Conservation (phyloP, 2,329 filamentous ascomycete species). For the Pezicula radicicola region DNA sequence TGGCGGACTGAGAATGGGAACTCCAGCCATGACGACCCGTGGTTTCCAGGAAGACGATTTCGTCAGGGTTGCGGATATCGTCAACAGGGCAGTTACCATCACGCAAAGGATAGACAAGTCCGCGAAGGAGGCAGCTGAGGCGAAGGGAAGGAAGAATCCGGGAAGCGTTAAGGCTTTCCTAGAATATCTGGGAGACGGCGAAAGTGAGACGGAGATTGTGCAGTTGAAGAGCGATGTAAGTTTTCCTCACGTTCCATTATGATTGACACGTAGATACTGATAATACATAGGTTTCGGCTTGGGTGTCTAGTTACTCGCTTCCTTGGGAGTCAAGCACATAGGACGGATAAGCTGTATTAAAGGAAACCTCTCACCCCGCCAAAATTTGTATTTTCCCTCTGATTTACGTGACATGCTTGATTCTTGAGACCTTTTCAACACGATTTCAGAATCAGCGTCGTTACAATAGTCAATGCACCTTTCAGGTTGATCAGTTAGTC, state of each 20-base stretch:
- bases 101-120: constrained; percentile 73
- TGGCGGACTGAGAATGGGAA: constrained; percentile 89
- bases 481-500: too few species aligned
- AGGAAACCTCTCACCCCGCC: background rate
- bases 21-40: constrained; percentile 95
- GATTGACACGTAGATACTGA: background rate
- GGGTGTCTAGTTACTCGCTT: constrained; percentile 71
- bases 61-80: constrained; percentile 77
- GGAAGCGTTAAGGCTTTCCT: constrained; percentile 65
- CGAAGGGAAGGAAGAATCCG: constrained; percentile 62
- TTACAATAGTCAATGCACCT: too few species aligned
- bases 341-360: background rate
- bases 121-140: constrained; percentile 65
- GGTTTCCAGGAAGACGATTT: constrained; percentile 92
- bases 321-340: constrained; percentile 52
- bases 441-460: too few species aligned
- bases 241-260: background rate
- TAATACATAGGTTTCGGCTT: constrained; percentile 70
- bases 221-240: constrained; percentile 46
- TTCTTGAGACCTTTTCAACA: too few species aligned
- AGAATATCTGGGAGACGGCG: constrained; percentile 65
- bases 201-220: constrained; percentile 67
- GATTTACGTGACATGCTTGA: too few species aligned
- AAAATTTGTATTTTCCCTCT: too few species aligned
- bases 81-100: constrained; percentile 79